Conservation (phyloP, 345 rosid genomes). For the Dipteronia sinensis region DNA sequence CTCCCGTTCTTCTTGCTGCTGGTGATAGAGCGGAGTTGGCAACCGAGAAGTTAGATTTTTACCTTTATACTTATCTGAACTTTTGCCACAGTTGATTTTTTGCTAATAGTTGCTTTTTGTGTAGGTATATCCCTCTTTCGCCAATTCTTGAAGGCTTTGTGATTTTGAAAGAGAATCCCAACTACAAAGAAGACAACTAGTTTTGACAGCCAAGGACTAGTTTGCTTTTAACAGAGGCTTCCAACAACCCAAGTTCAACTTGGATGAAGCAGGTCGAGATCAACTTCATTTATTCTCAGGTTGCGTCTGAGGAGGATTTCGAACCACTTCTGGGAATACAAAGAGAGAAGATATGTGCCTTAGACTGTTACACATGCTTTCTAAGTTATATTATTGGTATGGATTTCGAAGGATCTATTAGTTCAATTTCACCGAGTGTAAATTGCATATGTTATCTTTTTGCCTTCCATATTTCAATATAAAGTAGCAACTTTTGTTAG, state of each 20-base stretch:
- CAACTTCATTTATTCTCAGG: neutral
- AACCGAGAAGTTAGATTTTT: constrained; percentile 72
- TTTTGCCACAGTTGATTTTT: neutral
- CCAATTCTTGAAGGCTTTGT: constrained; percentile 94
- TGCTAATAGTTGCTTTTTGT: neutral
- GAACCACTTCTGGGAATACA: neutral
- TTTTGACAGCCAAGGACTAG: neutral
- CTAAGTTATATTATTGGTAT: neutral
- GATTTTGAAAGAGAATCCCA: constrained; percentile 82
- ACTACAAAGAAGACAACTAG: constrained; percentile 65
- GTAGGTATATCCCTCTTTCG: constrained; percentile 84
- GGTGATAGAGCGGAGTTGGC: constrained; percentile 97
- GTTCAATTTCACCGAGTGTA: constrained; percentile 7
- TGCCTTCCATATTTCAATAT: neutral
- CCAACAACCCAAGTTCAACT: neutral
- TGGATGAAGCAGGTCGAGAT: neutral
- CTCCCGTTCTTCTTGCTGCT: constrained; percentile 93
- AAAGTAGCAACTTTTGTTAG: neutral
- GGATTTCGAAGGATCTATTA: neutral
- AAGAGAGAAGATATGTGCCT: constrained; percentile 5
- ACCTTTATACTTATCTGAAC: neutral
- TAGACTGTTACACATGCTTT: neutral
- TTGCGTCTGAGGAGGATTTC: neutral
- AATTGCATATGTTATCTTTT: constrained; percentile 1
- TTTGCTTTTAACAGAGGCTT: neutral